These are phyloP conservation scores for Athelia sp. DNA, from an alignment of 1,284 basidiomycete genomes.

Conservation along the genomic window DNA sequence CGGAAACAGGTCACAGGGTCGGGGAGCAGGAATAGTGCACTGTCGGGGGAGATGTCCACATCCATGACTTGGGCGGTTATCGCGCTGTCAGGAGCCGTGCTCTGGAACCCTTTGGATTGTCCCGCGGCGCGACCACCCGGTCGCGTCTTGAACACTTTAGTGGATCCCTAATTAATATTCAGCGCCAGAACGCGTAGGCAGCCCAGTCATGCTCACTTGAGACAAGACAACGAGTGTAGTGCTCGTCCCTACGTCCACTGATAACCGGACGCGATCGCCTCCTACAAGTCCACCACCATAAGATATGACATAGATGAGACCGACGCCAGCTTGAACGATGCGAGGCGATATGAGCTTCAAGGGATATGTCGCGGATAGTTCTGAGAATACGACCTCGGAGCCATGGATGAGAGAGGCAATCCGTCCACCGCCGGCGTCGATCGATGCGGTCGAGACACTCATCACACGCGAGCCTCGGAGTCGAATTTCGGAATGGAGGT, in stretches of 20 bases:
- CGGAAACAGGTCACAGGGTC: slow-evolving; percentile 91
- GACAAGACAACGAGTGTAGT: slow-evolving; percentile 70
- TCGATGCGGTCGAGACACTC: slow-evolving; percentile 18
- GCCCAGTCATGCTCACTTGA: slow-evolving; percentile 51
- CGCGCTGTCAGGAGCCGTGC: slow-evolving; percentile 19
- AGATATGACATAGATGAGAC: slow-evolving; percentile 75
- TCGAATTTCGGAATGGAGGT: too few species aligned
- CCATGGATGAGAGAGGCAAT: slow-evolving; percentile 50
- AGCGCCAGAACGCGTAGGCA: slow-evolving; percentile 3
- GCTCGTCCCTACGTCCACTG: slow-evolving; percentile 53
- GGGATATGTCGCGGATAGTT: slow-evolving; percentile 82
- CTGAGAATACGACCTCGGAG: slow-evolving; percentile 59
- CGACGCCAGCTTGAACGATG: slow-evolving; percentile 43
- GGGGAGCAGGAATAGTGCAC: slow-evolving; percentile 77
- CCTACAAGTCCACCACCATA: slow-evolving; percentile 95
- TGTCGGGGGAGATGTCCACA: slow-evolving; percentile 44
- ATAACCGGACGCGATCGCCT: slow-evolving; percentile 73
- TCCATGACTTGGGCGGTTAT: slow-evolving; percentile 50
- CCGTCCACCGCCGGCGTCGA: slow-evolving; percentile 48
- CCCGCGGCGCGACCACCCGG: slow-evolving; percentile 40
- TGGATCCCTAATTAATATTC: slow-evolving; percentile 63
- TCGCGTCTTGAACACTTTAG: slow-evolving; percentile 87
- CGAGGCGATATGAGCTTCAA: slow-evolving; percentile 85
- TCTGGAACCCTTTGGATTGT: slow-evolving; percentile 7
- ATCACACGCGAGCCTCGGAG: slow-evolving; percentile 2